Evolutionary conservation across 495 filamentous ascomycete species (phyloP).

Genomic region (Usnea hakonensis): DNA sequence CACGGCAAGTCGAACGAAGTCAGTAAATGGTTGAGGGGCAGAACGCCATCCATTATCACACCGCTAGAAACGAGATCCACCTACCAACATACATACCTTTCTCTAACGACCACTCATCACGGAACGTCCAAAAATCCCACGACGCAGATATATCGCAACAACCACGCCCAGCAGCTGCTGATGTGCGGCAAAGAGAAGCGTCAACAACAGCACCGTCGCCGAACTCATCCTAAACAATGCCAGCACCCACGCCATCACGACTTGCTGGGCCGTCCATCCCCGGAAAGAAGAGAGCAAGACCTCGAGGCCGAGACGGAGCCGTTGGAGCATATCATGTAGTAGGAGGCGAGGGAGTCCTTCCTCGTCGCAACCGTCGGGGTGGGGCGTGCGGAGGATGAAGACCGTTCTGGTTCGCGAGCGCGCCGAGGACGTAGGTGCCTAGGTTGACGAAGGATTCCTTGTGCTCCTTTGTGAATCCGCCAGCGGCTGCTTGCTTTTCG

Average conservation of each 20-base stretch:
- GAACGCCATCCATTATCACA: too few relatives aligned
- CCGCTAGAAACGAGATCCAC: background rate
- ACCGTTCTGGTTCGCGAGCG: constrained; percentile 17
- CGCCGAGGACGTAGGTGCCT: constrained; percentile 17
- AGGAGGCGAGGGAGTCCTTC: constrained; percentile 1
- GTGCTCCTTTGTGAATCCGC: constrained; percentile 16
- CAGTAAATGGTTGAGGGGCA: background rate
- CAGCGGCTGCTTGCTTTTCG: background rate
- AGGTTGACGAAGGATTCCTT: constrained; percentile 20
- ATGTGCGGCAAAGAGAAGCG: constrained; percentile 7
- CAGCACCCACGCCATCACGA: constrained; percentile 1
- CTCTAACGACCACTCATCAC: background rate
- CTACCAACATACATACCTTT: background rate
- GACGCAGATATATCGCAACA: constrained; percentile 2
- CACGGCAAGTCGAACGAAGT: background rate
- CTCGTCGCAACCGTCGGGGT: background rate
- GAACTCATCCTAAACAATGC: constrained; percentile 6
- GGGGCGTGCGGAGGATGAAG: constrained; percentile 11
- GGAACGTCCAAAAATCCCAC: background rate
- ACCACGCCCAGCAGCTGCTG: constrained; percentile 8
- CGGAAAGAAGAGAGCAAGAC: background rate
- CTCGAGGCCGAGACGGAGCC: background rate
- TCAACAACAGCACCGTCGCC: constrained; percentile 12
- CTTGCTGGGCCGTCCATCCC: constrained; percentile 1
- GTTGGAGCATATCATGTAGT: background rate